Evolutionary conservation across 2,329 filamentous ascomycete genomes (phyloP).

Genomic region (Diaporthe citri): DNA sequence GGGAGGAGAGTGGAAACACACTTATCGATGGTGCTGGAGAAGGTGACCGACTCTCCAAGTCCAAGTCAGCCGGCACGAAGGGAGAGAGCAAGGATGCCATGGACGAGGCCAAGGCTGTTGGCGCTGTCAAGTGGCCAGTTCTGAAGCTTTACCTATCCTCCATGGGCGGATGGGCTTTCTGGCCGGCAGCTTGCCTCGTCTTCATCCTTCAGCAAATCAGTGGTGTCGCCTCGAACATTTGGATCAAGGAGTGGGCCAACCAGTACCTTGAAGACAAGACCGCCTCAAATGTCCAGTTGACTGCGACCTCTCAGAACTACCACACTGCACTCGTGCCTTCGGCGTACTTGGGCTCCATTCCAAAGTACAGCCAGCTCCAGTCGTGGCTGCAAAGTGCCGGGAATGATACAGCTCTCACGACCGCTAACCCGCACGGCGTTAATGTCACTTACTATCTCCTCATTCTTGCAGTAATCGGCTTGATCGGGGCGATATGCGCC

Average conservation of each 20-base stretch:
- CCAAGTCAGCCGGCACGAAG: conserved; percentile 60
- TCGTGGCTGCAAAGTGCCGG: conserved; percentile 53
- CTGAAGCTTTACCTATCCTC: conserved; percentile 86
- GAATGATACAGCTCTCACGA: conserved; percentile 54
- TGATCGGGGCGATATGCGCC: conserved; percentile 83
- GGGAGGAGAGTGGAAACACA: conserved; percentile 70
- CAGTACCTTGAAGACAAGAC: conserved; percentile 74
- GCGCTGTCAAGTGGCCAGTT: conserved; percentile 89
- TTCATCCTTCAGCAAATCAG: conserved; percentile 88
- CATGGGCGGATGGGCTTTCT: conserved; percentile 99
- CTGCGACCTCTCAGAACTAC: conserved; percentile 52
- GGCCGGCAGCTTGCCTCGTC: conserved; percentile 79
- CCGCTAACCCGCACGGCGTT: conserved; percentile 66
- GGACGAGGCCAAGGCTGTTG: conserved; percentile 84
- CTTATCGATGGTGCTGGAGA: conserved; percentile 65
- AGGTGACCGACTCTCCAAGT: conserved; percentile 58
- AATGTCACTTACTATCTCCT: conserved; percentile 86
- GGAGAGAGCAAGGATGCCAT: conserved; percentile 65
- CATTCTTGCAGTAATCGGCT: conserved; percentile 84
- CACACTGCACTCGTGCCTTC: conserved; percentile 51
- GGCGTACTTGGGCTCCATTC: conserved; percentile 56
- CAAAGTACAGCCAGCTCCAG: conserved; percentile 51
- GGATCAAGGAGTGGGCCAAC: conserved; percentile 96
- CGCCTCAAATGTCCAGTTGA: conserved; percentile 51
- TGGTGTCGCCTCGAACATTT: conserved; percentile 89